Evolutionary conservation across 2,329 filamentous ascomycete species (phyloP), one percentile per base, ranked within the genome.

Genomic region (Scedosporium dehoogii): DNA sequence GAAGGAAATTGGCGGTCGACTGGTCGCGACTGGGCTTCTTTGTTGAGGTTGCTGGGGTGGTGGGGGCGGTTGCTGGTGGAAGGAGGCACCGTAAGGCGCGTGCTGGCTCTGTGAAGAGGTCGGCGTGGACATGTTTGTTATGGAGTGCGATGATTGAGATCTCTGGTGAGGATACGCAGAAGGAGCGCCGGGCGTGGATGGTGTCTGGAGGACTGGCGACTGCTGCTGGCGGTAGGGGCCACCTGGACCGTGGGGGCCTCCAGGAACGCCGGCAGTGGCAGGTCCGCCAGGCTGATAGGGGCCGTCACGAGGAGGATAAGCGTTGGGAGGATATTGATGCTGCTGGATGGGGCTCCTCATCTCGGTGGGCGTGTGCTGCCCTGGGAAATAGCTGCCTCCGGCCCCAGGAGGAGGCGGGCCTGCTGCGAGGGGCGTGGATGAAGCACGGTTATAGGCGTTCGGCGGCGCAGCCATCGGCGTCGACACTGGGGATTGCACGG

Each of bases 91-190:
- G 38, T 79, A 80, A 41, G 77, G 71, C 41, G 77, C 78, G 56
- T 80, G 80, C 70, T 86, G 83, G 68, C 80, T 82, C 57, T 85
- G 83, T 16, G 83, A 80, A 46, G 84, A 85, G 6, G 82, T 85
- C n/a, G 84, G 84, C 42, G 85, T 87, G 10, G 82, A 75, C 27
- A 79, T 81, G 59, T 55, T 61, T 21, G 65, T 60, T 14, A 56
- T 14, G 12, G 84, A 86, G 62, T 86, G 81, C 5, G 79, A 75
- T 23, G 84, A 87, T 62, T 81, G 81, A 51, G 84, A 84, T 67
- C 83, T 60, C 41, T 69, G 71, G n/a, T 70, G 70, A 57, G 68
- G 65, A 67, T 73, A 62, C 25, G 46, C 27, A 21, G 27, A 12
- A 44, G 60, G 53, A 44, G 60, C 55, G 16, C 55, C 53, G 9